A percentile compares a stretch with the other conserved stretches of the same genome.
Evolutionary conservation across 202 grass and related monocot genomes (phyloP).

Genomic region (Carex sylvatica): DNA sequence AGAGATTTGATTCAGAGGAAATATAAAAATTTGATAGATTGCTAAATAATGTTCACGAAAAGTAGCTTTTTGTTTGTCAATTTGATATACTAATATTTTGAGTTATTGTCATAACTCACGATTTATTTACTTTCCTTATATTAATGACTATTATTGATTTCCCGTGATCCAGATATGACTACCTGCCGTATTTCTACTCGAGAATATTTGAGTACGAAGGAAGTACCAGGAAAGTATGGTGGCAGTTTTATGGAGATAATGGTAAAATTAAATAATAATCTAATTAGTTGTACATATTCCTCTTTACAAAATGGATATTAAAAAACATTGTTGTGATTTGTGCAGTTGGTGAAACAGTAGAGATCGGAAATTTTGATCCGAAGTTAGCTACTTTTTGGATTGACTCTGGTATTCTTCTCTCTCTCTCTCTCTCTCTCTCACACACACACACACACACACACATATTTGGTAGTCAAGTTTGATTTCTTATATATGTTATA

Average conservation of each 20-base stretch:
- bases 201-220: slow-evolving; percentile 95
- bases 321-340: slow-evolving; percentile 23
- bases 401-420: slow-evolving; percentile 58
- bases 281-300: slow-evolving; percentile 9
- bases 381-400: slow-evolving; percentile 89
- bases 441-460: not conserved
- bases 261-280: slow-evolving; percentile 35
- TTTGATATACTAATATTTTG: not conserved
- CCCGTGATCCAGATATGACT: slow-evolving; percentile 70
- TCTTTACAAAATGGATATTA: slow-evolving; percentile 17
- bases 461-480: not conserved
- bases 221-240: slow-evolving; percentile 86
- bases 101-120: not conserved
- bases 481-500: slow-evolving; percentile 15
- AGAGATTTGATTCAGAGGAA: not conserved
- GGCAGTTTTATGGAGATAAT: slow-evolving; percentile 99
- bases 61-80: not conserved
- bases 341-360: slow-evolving; percentile 83
- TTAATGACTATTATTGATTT: slow-evolving; percentile 15
- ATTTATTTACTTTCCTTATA: slow-evolving; percentile 12
- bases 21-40: not conserved
- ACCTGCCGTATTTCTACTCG: slow-evolving; percentile 94
- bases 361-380: slow-evolving; percentile 83
- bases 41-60: not conserved
- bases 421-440: slow-evolving; percentile 11